Conservation (phyloP, 2,329 filamentous ascomycete genomes). For the Trichoderma aggressivum region DNA sequence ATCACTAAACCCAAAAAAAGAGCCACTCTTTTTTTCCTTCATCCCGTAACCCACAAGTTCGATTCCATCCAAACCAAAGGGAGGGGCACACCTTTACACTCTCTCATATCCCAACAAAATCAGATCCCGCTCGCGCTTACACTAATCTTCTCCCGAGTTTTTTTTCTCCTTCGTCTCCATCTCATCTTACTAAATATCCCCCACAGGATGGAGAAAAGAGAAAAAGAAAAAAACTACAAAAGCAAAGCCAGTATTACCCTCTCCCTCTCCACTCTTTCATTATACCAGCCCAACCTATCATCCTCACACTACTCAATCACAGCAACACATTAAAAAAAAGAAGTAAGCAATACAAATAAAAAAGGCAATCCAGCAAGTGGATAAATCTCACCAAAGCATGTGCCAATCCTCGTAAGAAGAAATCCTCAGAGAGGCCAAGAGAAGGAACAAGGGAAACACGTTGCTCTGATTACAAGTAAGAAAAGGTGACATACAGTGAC, state of each 20-base stretch:
- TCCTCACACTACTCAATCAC: background rate
- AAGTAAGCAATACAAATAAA: background rate
- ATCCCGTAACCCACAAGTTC: background rate
- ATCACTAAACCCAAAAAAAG: background rate
- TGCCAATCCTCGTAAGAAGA: background rate
- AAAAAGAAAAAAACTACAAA: background rate
- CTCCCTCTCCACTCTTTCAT: background rate
- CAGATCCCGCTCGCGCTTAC: background rate
- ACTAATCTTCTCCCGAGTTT: background rate
- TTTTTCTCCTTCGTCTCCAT: background rate
- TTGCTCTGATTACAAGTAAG: background rate
- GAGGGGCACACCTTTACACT: background rate
- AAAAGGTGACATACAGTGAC: background rate
- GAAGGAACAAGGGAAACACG: background rate
- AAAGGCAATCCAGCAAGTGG: background rate
- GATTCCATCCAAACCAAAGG: background rate
- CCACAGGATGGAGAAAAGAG: background rate
- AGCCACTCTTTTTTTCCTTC: background rate
- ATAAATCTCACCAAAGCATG: background rate
- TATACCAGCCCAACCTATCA: background rate
- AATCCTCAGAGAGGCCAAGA: too few relatives aligned
- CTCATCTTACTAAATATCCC: background rate
- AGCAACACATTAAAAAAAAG: background rate
- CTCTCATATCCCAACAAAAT: background rate
- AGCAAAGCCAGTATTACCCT: background rate